A percentile compares a stretch with the other conserved stretches of the same genome.
These are phyloP conservation scores for Parafenestella ontariensis DNA, from an alignment of 2,329 filamentous ascomycete genomes.

Conservation along the genomic window DNA sequence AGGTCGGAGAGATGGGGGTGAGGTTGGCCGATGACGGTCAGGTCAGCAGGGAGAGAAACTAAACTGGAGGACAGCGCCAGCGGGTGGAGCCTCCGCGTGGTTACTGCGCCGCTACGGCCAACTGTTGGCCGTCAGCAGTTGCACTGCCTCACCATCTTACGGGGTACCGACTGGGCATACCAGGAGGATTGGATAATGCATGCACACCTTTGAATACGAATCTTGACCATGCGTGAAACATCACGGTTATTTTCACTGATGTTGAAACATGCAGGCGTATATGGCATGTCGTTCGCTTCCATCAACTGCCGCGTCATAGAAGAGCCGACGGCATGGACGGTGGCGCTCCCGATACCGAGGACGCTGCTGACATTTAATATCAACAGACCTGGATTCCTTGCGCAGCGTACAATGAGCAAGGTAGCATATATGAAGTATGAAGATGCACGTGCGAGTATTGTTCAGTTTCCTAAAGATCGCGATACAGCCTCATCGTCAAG, in stretches of 20 bases:
- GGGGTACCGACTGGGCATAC: no score
- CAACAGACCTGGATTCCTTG: neutral
- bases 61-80: neutral
- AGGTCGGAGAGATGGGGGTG: neutral
- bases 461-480: no score
- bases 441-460: neutral
- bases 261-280: no score
- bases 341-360: neutral
- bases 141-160: constrained; percentile 2
- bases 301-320: neutral
- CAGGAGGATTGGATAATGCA: neutral
- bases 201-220: neutral
- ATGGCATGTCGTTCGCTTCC: neutral
- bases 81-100: neutral
- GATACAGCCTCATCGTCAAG: no score
- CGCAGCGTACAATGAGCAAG: neutral
- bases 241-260: neutral
- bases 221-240: neutral
- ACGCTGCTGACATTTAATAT: no score
- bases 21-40: neutral
- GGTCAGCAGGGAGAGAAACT: neutral
- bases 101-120: neutral
- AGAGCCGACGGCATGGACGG: neutral
- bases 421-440: neutral
- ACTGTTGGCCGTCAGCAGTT: neutral